phyloP scores from a whole-genome alignment of 1,139 yeast genomes.

The Lizanozyma gosingica region DNA sequence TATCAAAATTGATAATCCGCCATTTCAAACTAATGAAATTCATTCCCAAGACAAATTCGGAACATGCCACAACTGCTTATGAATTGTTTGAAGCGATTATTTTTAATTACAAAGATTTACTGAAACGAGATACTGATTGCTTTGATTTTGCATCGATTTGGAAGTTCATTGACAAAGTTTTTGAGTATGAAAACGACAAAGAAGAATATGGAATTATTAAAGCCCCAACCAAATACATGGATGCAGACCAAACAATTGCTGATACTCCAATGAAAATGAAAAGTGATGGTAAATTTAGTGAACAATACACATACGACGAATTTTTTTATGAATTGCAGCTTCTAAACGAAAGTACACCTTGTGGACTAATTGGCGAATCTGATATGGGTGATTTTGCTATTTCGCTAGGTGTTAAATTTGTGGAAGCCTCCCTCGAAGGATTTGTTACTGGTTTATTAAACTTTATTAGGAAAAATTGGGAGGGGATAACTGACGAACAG shows the following conservation, averaged over 20 bases:
- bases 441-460: background rate
- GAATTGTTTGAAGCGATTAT: constrained; percentile 29
- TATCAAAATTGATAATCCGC: constrained; percentile 23
- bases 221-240: constrained; percentile 6
- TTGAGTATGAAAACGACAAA: constrained; percentile 11
- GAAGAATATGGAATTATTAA: constrained; percentile 1
- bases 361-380: constrained; percentile 6
- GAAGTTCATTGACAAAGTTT: constrained; percentile 26
- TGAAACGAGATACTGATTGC: constrained; percentile 23
- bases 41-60: constrained; percentile 10
- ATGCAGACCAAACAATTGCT: constrained; percentile 17
- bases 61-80: constrained; percentile 21
- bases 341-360: constrained; percentile 11
- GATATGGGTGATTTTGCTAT: constrained; percentile 1
- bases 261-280: constrained; percentile 29
- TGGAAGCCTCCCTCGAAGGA: background rate
- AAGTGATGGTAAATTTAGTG: constrained; percentile 11
- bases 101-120: constrained; percentile 26
- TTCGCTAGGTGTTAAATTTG: constrained; percentile 1
- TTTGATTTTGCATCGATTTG: constrained; percentile 27
- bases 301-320: constrained; percentile 16
- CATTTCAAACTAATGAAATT: constrained; percentile 32
- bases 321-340: constrained; percentile 22
- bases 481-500: constrained; percentile 3
- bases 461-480: constrained; percentile 3